Conservation (phyloP, 202 grass and related monocot genomes). For the Digitaria exilis region DNA sequence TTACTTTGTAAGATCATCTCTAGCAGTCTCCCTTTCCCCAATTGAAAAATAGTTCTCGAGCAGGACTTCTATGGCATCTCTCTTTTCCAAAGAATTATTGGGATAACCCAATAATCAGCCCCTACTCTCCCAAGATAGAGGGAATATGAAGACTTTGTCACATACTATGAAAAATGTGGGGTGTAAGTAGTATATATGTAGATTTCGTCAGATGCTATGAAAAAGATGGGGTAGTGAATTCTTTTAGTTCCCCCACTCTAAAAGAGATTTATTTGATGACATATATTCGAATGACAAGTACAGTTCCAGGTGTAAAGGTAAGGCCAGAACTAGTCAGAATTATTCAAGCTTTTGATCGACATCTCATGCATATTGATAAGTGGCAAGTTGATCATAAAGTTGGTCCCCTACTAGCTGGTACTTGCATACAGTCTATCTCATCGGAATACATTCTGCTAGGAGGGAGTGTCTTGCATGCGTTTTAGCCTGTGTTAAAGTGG, state of each 20-base stretch:
- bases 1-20: background rate
- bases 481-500: no score
- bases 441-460: slow-evolving; percentile 11
- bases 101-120: no score
- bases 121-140: no score
- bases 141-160: no score
- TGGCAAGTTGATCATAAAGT: slow-evolving; percentile 20
- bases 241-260: background rate
- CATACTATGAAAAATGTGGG: no score
- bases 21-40: no score
- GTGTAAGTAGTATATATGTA: background rate
- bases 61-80: no score
- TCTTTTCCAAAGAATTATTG: no score
- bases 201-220: background rate
- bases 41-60: no score
- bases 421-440: slow-evolving; percentile 25
- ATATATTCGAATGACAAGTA: background rate
- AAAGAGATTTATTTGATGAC: background rate
- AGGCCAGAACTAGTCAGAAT: slow-evolving; percentile 18
- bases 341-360: slow-evolving; percentile 41
- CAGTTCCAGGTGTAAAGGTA: slow-evolving; percentile 25
- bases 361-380: slow-evolving; percentile 29
- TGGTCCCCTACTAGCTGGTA: slow-evolving; percentile 5
- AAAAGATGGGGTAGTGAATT: background rate
- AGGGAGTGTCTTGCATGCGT: background rate